Percentiles rank a stretch among this genome's conserved stretches.
Conservation (phyloP, 257 asterid species). For the Osmanthus fragrans region DNA sequence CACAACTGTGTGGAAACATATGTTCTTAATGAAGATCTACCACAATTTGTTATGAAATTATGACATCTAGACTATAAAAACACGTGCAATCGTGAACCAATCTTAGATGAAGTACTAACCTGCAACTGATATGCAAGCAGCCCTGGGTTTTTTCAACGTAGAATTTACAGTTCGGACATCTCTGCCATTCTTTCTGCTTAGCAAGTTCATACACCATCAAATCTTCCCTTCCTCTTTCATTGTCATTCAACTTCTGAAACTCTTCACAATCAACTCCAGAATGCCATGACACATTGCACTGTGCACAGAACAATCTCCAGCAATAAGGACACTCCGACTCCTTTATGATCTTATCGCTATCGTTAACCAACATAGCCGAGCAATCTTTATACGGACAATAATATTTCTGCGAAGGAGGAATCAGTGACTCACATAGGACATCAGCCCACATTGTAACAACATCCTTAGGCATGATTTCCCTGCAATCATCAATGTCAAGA, state of each 20-base stretch:
- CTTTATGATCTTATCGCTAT: constrained; percentile 25
- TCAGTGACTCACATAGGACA: constrained; percentile 37
- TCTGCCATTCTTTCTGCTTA: constrained; percentile 42
- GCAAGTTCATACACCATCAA: constrained; percentile 44
- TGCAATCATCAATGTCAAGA: constrained; percentile 35
- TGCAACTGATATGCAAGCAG: constrained; percentile 52
- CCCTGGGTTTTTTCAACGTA: constrained; percentile 47
- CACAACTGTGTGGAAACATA: too few species aligned
- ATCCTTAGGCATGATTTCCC: constrained; percentile 18
- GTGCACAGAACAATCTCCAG: constrained; percentile 45
- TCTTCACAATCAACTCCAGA: constrained; percentile 41
- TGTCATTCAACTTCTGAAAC: constrained; percentile 23
- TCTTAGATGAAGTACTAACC: constrained; percentile 16
- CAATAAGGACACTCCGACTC: constrained; percentile 56
- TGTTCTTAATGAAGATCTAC: too few species aligned
- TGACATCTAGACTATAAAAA: too few species aligned
- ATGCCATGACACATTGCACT: constrained; percentile 59
- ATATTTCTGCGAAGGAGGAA: constrained; percentile 34
- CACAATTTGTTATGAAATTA: neutral
- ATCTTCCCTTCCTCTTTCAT: constrained; percentile 46
- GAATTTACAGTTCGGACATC: constrained; percentile 39
- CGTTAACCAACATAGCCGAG: constrained; percentile 46
- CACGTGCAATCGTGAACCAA: neutral
- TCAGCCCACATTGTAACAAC: constrained; percentile 37
- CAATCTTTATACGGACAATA: constrained; percentile 61